These are phyloP conservation scores for Suillus spraguei DNA, from an alignment of 768 basidiomycete genomes.

Conservation along the genomic window DNA sequence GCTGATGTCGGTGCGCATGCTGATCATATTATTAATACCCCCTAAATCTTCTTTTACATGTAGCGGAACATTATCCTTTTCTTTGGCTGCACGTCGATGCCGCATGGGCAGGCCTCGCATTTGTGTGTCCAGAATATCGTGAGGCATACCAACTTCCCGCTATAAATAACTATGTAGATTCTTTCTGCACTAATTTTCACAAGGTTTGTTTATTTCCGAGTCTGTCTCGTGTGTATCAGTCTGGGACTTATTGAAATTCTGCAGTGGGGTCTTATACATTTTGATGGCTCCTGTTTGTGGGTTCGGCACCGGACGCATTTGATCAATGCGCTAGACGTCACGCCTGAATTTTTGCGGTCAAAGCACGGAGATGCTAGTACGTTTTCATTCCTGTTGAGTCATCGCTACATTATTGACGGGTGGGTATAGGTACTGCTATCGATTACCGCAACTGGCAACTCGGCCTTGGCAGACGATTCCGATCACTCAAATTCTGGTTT, in stretches of 20 bases:
- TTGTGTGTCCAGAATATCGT: constrained; percentile 81
- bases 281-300: constrained; percentile 82
- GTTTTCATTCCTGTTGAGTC: constrained; percentile 9
- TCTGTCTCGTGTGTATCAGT: not conserved
- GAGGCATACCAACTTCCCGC: constrained; percentile 58
- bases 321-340: constrained; percentile 83
- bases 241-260: not conserved
- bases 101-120: constrained; percentile 87
- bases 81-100: constrained; percentile 90
- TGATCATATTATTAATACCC: not conserved
- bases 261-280: constrained; percentile 89
- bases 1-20: constrained; percentile 59
- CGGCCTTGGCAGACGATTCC: constrained; percentile 85
- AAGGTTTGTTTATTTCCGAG: constrained; percentile 50
- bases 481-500: constrained; percentile 92
- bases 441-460: constrained; percentile 91
- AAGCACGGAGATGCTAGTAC: constrained; percentile 75
- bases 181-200: constrained; percentile 90
- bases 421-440: constrained; percentile 64
- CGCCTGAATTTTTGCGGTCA: constrained; percentile 81
- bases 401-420: not conserved
- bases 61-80: constrained; percentile 63
- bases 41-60: not conserved
- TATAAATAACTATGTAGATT: constrained; percentile 78
- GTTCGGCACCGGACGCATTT: constrained; percentile 73